Percentiles rank a stretch among this genome's conserved stretches.
These are phyloP conservation scores for Stagonosporopsis cucurbitacearum DNA, from an alignment of 2,329 filamentous ascomycete genomes.

Conservation along the genomic window DNA sequence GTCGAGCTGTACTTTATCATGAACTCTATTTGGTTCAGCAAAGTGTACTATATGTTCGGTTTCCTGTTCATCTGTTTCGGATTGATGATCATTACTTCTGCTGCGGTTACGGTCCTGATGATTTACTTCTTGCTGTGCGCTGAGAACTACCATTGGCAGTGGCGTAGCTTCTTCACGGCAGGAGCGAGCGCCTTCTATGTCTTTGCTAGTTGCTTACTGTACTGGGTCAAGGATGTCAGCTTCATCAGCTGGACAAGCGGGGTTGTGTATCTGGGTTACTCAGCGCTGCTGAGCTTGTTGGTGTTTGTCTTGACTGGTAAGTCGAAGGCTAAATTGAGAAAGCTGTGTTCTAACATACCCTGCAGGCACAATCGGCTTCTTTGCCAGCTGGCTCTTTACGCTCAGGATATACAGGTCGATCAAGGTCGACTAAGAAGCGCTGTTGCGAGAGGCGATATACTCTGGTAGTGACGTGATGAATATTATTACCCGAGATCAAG, in stretches of 20 bases:
- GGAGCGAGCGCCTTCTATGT: conserved; percentile 92
- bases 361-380: conserved; percentile 90
- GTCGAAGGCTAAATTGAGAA: conserved; percentile 38
- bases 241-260: conserved; percentile 84
- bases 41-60: conserved; percentile 99
- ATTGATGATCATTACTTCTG: conserved; percentile 94
- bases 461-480: neutral
- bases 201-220: conserved; percentile 87
- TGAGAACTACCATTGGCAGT: conserved; percentile 99
- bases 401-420: conserved; percentile 96
- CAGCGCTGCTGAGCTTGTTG: conserved; percentile 82
- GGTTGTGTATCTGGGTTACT: conserved; percentile 93
- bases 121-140: conserved; percentile 96
- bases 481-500: neutral
- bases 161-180: conserved; percentile 90
- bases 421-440: conserved; percentile 80
- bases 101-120: conserved; percentile 89
- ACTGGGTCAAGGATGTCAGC: conserved; percentile 87
- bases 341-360: conserved; percentile 16
- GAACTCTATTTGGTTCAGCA: conserved; percentile 97
- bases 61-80: conserved; percentile 98
- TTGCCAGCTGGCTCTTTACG: conserved; percentile 93
- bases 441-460: neutral
- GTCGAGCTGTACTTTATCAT: conserved; percentile 99
- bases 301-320: conserved; percentile 94